Conservation (phyloP, 176 grass and related monocot genomes). For the Poa annua region DNA sequence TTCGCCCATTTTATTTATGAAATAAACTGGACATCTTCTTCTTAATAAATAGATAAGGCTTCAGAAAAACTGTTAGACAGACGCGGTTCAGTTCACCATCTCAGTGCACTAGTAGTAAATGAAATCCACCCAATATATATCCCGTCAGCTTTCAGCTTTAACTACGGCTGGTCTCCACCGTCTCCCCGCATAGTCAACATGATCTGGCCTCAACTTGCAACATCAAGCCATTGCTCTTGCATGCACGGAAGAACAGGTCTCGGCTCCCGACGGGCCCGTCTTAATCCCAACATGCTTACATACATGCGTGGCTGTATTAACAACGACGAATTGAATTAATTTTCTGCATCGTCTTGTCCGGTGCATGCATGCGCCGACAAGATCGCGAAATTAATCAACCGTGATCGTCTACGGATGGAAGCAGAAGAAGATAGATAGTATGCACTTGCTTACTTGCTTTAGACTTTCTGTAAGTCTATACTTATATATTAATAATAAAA, state of each 20-base stretch:
- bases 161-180: background rate
- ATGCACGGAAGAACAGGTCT: background rate
- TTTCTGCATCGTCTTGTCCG: background rate
- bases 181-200: background rate
- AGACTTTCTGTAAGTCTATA: too few species aligned
- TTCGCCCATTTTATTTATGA: too few species aligned
- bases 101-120: background rate
- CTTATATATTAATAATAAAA: too few species aligned
- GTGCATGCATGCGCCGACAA: background rate
- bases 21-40: too few species aligned
- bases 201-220: constrained; percentile 29
- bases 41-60: too few species aligned
- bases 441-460: too few species aligned
- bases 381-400: background rate
- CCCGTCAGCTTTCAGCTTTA: background rate
- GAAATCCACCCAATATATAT: background rate
- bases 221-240: background rate
- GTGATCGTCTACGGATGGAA: too few species aligned
- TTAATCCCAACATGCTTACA: background rate
- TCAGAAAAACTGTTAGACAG: too few species aligned
- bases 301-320: background rate
- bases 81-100: background rate
- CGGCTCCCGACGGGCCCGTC: background rate
- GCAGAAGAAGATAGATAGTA: too few species aligned
- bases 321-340: background rate